These are phyloP conservation scores for Posidonia oceanica DNA, from an alignment of 116 monocot species.

Conservation along the genomic window DNA sequence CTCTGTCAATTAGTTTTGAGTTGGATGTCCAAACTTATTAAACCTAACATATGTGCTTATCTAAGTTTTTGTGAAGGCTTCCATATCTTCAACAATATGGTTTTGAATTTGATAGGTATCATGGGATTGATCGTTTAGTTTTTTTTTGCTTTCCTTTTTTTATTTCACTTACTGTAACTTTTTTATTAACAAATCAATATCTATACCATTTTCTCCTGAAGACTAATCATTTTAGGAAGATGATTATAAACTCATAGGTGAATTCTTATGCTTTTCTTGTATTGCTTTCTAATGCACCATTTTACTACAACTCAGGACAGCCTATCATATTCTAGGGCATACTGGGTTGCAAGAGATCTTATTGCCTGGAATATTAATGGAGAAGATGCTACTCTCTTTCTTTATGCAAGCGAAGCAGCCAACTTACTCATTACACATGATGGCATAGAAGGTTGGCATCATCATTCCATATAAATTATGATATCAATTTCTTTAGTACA, in stretches of 20 bases:
- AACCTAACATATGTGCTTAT: too few relatives aligned
- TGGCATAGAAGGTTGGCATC: constrained; percentile 39
- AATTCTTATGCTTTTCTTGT: neutral
- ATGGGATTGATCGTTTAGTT: too few relatives aligned
- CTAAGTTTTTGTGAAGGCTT: too few relatives aligned
- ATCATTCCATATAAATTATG: neutral
- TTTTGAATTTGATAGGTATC: too few relatives aligned
- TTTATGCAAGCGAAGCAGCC: constrained; percentile 47
- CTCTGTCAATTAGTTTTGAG: too few relatives aligned
- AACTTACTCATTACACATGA: constrained; percentile 25
- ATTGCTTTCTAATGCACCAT: neutral
- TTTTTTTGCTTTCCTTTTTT: too few relatives aligned
- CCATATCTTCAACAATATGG: too few relatives aligned
- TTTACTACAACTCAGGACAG: constrained; percentile 27
- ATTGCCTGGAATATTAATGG: constrained; percentile 58
- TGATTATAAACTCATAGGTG: neutral
- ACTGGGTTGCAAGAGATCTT: constrained; percentile 51
- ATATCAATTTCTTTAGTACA: too few relatives aligned
- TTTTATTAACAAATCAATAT: too few relatives aligned
- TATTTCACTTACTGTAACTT: too few relatives aligned
- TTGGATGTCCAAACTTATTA: too few relatives aligned
- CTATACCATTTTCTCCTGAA: neutral
- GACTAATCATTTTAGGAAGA: neutral
- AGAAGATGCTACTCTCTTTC: constrained; percentile 33
- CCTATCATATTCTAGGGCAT: constrained; percentile 47